Evolutionary conservation across 768 basidiomycete genomes (phyloP), one percentile per base, ranked within the genome.

Genomic region (Leccinum disarticulatum): DNA sequence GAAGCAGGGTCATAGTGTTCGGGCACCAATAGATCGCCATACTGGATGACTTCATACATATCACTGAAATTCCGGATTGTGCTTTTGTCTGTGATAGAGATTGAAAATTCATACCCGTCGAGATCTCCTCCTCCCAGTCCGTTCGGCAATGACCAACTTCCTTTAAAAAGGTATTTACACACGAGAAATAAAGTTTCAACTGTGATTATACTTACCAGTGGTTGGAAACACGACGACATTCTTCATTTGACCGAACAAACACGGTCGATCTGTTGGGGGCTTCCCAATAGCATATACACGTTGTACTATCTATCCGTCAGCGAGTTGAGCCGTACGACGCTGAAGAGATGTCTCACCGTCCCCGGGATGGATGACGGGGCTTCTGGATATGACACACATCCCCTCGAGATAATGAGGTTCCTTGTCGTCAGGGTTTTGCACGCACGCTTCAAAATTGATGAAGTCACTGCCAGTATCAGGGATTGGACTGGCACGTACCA

Each of bases 161-260:
- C 87, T 90, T 62, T 10, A 2, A 36, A 13, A 33, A n/a, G 31
- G 13, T 33, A 10, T 43, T 58, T 36, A 19, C 48, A 28, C 35
- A 28, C 9, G 13, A 15, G 28, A 31, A 1, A n/a, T 4, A 49
- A 33, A 25, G 13, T 6, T 8, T 35, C 47, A 22, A 48, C 6
- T 15, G 38, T n/a, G 28, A 47, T 56, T 19, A 71, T 25, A 70
- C 76, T 27, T 35, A 84, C 88, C 88, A 58, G 77, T 76, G 8
- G 83, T 83, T 1, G 90, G 80, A 62, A 92, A 81, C 4, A 92
- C 88, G 2, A 92, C 84, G 6, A 85, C 85, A 67, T 92, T 92
- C 66, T 79, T 84, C 59, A 90, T 70, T 55, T 84, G 76, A 3
- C 76, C 70, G 68, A 90, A 89, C 35, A 85, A 68, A 66, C 87